Base-by-base conservation (phyloP, 495 filamentous ascomycete species). In the Penicillium roqueforti region DNA sequence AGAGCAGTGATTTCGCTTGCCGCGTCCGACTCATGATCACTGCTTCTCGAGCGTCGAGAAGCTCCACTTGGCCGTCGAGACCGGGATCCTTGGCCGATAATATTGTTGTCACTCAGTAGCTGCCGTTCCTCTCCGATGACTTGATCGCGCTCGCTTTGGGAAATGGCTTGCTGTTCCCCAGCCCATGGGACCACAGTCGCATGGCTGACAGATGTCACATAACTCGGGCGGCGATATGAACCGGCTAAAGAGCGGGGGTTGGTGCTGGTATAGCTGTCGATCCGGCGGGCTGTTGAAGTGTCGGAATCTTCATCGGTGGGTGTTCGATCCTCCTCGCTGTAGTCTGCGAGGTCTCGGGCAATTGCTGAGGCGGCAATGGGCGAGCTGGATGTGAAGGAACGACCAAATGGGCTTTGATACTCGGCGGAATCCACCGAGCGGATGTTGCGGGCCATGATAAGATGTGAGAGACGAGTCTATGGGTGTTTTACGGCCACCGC, bases 71-170 rank as follows among this genome's bases (percentile, higher is more conserved):
- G 48, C 10, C 55, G 54, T 18, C 55, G 59, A 4, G 56, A 60
- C 0, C 51, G 37, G 3, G 49, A 19, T 25, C 23, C 49, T 23
- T 55, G 55, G 7, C 47, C 42, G 10, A 59, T 79, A 51, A 93
- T 66, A 60, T 87, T 75, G 61, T 92, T 93, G 60, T 95, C 90
- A 46, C 85, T 76, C 25, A 95, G 67, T 38, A 96, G 70, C 53
- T 84, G 83, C 48, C 87, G 76, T 68, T 93, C 90, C 44, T 91
- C 87, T 22, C 81, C 72, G 18, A 85, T 78, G n/a, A 81, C 83
- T 37, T 80, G 75, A 39, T 82, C 74, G 13, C 78, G 76, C 51
- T 92, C 87, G 25, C 78, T 76, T 44, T 80, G 80, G 1, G 80
- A 82, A 37, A 88, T 64, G 3, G 68, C 68, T 16, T 81, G 74